Evolutionary conservation across 1,284 basidiomycete species (phyloP).

Genomic region (Sporisorium scitamineum): DNA sequence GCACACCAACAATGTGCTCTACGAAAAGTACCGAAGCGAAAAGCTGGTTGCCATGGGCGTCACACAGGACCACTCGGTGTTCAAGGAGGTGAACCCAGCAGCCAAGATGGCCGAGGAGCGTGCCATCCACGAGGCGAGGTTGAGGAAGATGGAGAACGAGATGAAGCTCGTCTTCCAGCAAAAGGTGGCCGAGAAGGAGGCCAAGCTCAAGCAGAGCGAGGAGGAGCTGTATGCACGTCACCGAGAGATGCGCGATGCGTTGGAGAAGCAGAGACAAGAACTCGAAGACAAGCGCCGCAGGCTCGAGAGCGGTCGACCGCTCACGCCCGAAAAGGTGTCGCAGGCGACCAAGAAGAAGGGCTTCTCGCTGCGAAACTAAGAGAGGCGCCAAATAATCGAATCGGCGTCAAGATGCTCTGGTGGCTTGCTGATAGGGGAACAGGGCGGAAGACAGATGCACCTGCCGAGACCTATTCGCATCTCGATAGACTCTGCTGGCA

Average conservation of each 20-base stretch:
- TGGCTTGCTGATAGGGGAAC: not conserved
- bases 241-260: slow-evolving; percentile 69
- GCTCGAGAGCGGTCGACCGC: slow-evolving; percentile 79
- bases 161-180: slow-evolving; percentile 70
- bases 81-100: slow-evolving; percentile 65
- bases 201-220: slow-evolving; percentile 69
- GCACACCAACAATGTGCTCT: slow-evolving; percentile 64
- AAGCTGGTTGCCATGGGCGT: slow-evolving; percentile 66
- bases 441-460: no score
- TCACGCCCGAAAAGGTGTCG: slow-evolving; percentile 86
- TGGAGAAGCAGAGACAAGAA: slow-evolving; percentile 95
- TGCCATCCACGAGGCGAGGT: slow-evolving; percentile 67
- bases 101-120: slow-evolving; percentile 68
- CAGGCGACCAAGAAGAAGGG: slow-evolving; percentile 64
- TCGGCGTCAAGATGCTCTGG: not conserved
- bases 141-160: slow-evolving; percentile 69
- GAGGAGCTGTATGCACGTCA: slow-evolving; percentile 69
- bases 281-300: slow-evolving; percentile 96
- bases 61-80: slow-evolving; percentile 67
- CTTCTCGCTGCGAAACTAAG: slow-evolving; percentile 61
- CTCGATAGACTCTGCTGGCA: no score
- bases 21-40: slow-evolving; percentile 66
- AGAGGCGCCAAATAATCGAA: not conserved
- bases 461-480: no score
- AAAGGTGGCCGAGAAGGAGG: slow-evolving; percentile 69